Base-by-base conservation (phyloP, 805 yeast genomes). In the Candida pini region DNA sequence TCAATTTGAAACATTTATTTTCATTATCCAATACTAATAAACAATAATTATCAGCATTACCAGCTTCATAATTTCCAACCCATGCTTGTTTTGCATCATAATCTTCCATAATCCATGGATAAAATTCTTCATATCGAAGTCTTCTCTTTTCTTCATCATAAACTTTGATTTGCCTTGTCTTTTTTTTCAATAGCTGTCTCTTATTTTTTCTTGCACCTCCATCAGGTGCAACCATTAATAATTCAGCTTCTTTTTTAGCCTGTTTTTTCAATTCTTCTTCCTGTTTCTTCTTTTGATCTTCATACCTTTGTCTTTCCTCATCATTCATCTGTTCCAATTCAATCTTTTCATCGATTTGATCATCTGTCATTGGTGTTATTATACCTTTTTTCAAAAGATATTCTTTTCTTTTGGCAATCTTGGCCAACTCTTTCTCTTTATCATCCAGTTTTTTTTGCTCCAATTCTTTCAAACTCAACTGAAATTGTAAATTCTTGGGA, bases 31-130 rank as follows among this genome's bases (percentile, higher is more conserved):
- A 81, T 28, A 88, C 86, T 50, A 90, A 71, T 30, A 90, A 64
- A 8, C 86, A 95, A 44, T 85, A 86, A n/a, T 84, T 69, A 45
- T 87, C 96, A 14, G 88, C 75, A 35, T 75, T 73, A 30, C 84
- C 85, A 2, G 97, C 97, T 63, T 92, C 98, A 62, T 86, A 92
- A 48, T 81, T 83, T 24, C 97, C 96, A 14, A 89, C 97, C 83
- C 86, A 92, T 0, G 95, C 90, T 54, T 92, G 90, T 41, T 76
- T 72, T 30, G 95, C 96, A 52, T 88, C 96, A 57, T 84, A 90
- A 62, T 92, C 98, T 63, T 92, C 98, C 69, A 92, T 66, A 13
- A 92, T 95, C 98, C 98, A 92, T 0, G 98, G 98, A 51, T 85
- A 90, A 57, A 81, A 86, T 62, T 92, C 98, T 62, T 92, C 98